Percentiles rank a stretch among this genome's conserved stretches.
These are phyloP conservation scores for Plantago elongata DNA, from an alignment of 257 asterid species.

Conservation along the genomic window DNA sequence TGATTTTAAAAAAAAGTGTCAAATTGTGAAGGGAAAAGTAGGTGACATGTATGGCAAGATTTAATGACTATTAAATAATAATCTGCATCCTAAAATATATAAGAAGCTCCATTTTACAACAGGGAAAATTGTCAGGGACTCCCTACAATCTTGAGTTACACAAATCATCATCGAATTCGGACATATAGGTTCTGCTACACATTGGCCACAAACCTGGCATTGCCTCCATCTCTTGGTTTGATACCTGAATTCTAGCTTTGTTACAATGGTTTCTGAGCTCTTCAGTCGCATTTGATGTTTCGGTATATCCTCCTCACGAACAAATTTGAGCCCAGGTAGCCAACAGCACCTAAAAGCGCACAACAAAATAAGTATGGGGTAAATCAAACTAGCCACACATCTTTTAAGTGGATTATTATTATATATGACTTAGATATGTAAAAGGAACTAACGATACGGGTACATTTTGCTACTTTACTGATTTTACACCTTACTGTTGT, in stretches of 20 bases:
- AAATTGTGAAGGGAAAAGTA: no score
- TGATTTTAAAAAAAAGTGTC: no score
- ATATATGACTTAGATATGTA: no score
- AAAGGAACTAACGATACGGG: no score
- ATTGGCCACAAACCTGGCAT: conserved; percentile 3
- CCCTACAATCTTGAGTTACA: conserved; percentile 29
- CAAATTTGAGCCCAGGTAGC: conserved; percentile 51
- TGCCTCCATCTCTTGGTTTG: conserved; percentile 15
- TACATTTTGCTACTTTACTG: no score
- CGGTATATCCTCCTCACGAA: conserved; percentile 62
- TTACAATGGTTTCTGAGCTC: conserved; percentile 7
- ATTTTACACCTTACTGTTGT: no score
- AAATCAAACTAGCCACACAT: no score
- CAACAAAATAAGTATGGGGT: no score
- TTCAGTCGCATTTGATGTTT: conserved; percentile 57
- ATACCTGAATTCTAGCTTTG: conserved; percentile 2
- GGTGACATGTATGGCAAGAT: conserved; percentile 17
- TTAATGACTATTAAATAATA: conserved; percentile 23
- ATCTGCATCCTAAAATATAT: conserved; percentile 31
- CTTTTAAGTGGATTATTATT: no score
- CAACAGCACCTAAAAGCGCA: conserved; percentile 53
- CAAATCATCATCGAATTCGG: conserved; percentile 24
- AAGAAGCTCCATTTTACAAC: conserved; percentile 26
- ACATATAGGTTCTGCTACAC: neutral
- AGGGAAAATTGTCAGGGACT: conserved; percentile 23